Evolutionary conservation across 2,329 filamentous ascomycete genomes (phyloP).

Genomic region (Cladosporium phlei): DNA sequence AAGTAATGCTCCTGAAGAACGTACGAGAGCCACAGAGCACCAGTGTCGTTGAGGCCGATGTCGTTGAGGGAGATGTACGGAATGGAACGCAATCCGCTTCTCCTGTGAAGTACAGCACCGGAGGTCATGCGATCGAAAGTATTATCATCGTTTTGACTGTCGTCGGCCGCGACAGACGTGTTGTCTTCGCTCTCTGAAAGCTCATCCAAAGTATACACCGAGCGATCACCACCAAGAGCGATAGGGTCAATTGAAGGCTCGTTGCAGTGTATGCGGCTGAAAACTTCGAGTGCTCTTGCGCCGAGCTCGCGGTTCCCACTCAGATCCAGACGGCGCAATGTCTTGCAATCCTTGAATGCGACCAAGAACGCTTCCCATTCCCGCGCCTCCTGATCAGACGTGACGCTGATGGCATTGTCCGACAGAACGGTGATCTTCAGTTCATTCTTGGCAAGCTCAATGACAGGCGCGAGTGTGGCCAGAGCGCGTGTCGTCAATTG

Average conservation of each 20-base stretch:
- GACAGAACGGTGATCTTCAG: slow-evolving; percentile 46
- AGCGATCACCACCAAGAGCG: slow-evolving; percentile 21
- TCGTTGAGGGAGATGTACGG: slow-evolving; percentile 37
- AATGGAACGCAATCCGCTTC: slow-evolving; percentile 37
- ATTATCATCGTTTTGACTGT: background rate
- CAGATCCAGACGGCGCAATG: slow-evolving; percentile 43
- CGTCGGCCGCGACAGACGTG: background rate
- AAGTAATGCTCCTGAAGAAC: slow-evolving; percentile 36
- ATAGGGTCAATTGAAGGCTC: slow-evolving; percentile 31
- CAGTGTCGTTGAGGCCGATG: slow-evolving; percentile 33
- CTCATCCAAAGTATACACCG: slow-evolving; percentile 22
- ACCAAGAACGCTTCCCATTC: slow-evolving; percentile 43
- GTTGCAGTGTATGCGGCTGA: slow-evolving; percentile 39
- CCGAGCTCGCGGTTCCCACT: slow-evolving; percentile 41
- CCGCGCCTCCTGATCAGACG: slow-evolving; percentile 31
- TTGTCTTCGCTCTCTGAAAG: slow-evolving; percentile 16
- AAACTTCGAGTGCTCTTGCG: slow-evolving; percentile 41
- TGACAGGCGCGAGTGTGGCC: slow-evolving; percentile 37
- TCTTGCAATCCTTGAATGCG: slow-evolving; percentile 40
- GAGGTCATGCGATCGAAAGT: slow-evolving; percentile 18
- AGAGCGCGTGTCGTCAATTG: slow-evolving; percentile 40
- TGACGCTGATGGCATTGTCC: slow-evolving; percentile 41
- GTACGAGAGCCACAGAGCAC: slow-evolving; percentile 39
- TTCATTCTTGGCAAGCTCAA: slow-evolving; percentile 40
- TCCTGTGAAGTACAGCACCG: slow-evolving; percentile 18